Percentiles rank a stretch among this genome's conserved stretches.
phyloP scores from a whole-genome alignment of 768 basidiomycete species.

The Tylopilus felleus region DNA sequence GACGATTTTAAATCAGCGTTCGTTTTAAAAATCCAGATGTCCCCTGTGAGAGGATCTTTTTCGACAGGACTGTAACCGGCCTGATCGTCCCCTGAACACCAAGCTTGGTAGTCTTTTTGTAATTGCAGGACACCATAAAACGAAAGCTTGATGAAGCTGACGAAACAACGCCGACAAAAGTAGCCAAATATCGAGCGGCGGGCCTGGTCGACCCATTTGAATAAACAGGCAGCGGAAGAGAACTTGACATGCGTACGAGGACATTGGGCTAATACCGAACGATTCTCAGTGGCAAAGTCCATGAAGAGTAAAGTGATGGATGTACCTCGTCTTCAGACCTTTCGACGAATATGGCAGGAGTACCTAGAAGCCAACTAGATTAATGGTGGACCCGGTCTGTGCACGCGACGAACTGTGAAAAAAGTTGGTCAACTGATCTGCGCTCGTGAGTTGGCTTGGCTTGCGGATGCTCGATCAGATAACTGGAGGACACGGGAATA shows the following conservation, averaged over 20 bases:
- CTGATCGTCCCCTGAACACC: slow-evolving; percentile 49
- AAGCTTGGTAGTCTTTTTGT: slow-evolving; percentile 61
- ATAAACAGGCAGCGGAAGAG: slow-evolving; percentile 6
- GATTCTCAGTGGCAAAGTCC: slow-evolving; percentile 7
- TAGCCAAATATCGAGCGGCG: slow-evolving; percentile 79
- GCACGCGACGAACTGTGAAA: slow-evolving; percentile 36
- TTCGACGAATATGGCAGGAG: slow-evolving; percentile 57
- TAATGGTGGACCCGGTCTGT: background rate
- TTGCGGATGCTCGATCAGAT: slow-evolving; percentile 24
- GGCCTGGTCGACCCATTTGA: slow-evolving; percentile 38
- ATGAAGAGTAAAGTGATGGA: slow-evolving; percentile 2
- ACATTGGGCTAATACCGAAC: slow-evolving; percentile 21
- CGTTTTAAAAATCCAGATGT: slow-evolving; percentile 56
- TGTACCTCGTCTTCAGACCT: slow-evolving; percentile 54
- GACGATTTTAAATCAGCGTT: slow-evolving; percentile 62
- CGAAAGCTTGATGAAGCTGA: slow-evolving; percentile 73
- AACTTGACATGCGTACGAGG: slow-evolving; percentile 18
- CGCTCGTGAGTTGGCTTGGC: slow-evolving; percentile 50
- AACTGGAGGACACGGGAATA: slow-evolving; percentile 9
- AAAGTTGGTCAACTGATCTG: slow-evolving; percentile 63
- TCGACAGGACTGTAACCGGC: slow-evolving; percentile 48
- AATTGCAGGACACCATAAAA: slow-evolving; percentile 68
- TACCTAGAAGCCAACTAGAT: slow-evolving; percentile 35
- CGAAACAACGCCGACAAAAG: slow-evolving; percentile 73
- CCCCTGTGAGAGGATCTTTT: slow-evolving; percentile 52